These are phyloP conservation scores for Climacium dendroides DNA, from an alignment of 225 moss, liverwort and hornwort species.

Conservation along the genomic window DNA sequence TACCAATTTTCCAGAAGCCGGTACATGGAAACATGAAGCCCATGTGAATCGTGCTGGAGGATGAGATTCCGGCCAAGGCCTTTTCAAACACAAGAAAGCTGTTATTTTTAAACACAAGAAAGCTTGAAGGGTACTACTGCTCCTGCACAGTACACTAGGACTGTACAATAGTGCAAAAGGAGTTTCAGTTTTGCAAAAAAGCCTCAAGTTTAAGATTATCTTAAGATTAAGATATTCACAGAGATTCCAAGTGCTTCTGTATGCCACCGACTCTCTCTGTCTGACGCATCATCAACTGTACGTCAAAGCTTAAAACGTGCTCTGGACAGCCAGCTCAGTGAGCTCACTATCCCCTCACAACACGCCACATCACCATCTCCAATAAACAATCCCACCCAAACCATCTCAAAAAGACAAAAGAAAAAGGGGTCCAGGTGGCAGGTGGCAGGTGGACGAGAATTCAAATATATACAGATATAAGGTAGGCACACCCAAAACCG, in stretches of 20 bases:
- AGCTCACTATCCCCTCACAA: background rate
- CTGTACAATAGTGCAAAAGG: background rate
- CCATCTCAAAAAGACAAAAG: background rate
- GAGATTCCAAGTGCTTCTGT: background rate
- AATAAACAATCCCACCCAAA: background rate
- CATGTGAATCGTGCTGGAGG: background rate
- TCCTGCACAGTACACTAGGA: background rate
- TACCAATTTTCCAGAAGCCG: background rate
- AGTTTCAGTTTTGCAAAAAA: background rate
- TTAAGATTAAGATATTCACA: background rate
- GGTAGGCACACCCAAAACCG: too few relatives aligned
- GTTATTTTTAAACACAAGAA: background rate
- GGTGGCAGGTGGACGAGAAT: too few relatives aligned
- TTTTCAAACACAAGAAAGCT: too few relatives aligned
- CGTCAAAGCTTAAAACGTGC: background rate
- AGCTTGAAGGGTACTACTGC: background rate
- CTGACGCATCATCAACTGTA: background rate
- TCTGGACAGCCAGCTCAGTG: background rate
- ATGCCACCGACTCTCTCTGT: background rate
- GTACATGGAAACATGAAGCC: background rate
- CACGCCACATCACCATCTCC: background rate
- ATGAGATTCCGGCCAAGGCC: background rate
- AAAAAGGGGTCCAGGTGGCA: background rate
- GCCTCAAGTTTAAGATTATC: background rate
- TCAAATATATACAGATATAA: background rate